Evolutionary conservation across 108 stramenopile genomes (phyloP), one percentile per base, ranked within the genome.

Genomic region (Nitzschia sp.): DNA sequence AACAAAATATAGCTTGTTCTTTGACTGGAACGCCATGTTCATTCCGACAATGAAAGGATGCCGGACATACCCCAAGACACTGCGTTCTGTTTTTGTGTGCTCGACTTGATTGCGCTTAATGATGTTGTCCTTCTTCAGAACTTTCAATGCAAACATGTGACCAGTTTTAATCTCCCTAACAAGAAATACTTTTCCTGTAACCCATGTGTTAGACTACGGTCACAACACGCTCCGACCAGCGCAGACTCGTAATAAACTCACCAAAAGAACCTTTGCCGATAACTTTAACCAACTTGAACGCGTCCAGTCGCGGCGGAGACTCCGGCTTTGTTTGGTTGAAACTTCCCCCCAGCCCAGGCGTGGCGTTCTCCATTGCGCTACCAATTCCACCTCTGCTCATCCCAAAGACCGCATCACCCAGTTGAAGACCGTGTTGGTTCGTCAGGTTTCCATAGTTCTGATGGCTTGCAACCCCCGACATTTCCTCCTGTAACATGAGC

Each of bases 31-130:
- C 17, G 98, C 98, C 95, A 97, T 97, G 72, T 97, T 97, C 69
- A 99, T 87, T 0, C 98, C 97, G 2, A 99, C 97, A 67, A 99
- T 97, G 81, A 98, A 99, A 2, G 98, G 98, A 70, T 99, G 98
- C 38, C 89, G 85, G 19, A 98, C 95, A 67, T 98, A 98, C 19
- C 96, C 98, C 28, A 99, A 73, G 1, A 99, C 97, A 53, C 84
- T 93, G 18, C 98, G 82, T 81, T 98, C 98, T 27, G 98, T 98
- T 67, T 91, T 96, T 18, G 98, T 98, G 76, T 99, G 98, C 58
- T 98, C 97, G 21, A 99, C 96, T 84, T 97, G 94, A 62, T 99
- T 98, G 15, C 98, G 82, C 69, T 95, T 96, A 75, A 98, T 94
- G 58, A 99, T 96, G 64, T 97, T 96, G 59, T 96, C 97, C 74